These are phyloP conservation scores for Pecoramyces ruminantium DNA, from an alignment of 192 early-diverging fungal genomes.

Conservation along the genomic window DNA sequence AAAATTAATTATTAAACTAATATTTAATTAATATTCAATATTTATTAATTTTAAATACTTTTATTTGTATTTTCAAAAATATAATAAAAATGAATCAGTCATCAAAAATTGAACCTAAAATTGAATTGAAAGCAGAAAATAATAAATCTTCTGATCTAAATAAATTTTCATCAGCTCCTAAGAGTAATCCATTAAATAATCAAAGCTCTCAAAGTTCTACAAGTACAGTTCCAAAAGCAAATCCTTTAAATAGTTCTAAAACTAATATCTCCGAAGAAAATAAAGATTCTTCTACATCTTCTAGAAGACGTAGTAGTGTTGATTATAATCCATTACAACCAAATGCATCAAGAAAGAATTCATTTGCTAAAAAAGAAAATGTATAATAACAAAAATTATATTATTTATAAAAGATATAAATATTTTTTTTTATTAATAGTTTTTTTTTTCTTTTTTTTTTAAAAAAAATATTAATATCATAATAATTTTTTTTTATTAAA, in stretches of 20 bases:
- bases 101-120: neutral
- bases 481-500: neutral
- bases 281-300: too few relatives aligned
- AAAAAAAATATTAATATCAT: too few relatives aligned
- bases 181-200: too few relatives aligned
- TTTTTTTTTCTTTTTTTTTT: too few relatives aligned
- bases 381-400: too few relatives aligned
- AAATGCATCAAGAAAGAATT: neutral
- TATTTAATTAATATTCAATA: too few relatives aligned
- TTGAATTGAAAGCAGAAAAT: neutral
- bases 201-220: too few relatives aligned
- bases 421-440: too few relatives aligned
- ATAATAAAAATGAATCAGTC: neutral
- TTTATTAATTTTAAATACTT: too few relatives aligned
- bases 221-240: neutral
- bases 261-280: too few relatives aligned
- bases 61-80: neutral
- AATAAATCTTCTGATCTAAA: neutral
- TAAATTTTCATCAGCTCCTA: neutral
- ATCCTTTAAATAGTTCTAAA: neutral
- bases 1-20: too few relatives aligned
- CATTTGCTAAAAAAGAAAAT: neutral
- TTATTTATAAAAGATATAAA: too few relatives aligned
- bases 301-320: neutral
- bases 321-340: neutral